phyloP scores from a whole-genome alignment of 495 filamentous ascomycete genomes.

The Aspergillus coremiiformis region DNA sequence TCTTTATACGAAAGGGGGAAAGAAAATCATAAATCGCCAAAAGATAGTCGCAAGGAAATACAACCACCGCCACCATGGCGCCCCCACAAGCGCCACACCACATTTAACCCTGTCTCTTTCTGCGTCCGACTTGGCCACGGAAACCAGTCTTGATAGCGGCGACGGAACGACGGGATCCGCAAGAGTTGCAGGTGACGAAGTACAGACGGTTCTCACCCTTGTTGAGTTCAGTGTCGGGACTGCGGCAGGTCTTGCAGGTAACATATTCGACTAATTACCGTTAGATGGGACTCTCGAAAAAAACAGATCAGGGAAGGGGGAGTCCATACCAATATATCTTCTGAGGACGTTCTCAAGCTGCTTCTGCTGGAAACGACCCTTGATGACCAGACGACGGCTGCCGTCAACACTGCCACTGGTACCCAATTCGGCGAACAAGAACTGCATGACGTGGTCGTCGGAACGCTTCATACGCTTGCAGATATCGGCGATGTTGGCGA shows the following conservation, averaged over 20 bases:
- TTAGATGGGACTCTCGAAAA: constrained; percentile 9
- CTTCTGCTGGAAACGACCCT: constrained; percentile 97
- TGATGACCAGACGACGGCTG: constrained; percentile 88
- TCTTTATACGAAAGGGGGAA: constrained; percentile 10
- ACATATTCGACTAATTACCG: constrained; percentile 77
- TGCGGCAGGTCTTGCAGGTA: constrained; percentile 94
- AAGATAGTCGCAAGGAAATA: constrained; percentile 17
- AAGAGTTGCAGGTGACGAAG: constrained; percentile 80
- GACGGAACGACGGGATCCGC: constrained; percentile 83
- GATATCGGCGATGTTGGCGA: constrained; percentile 93
- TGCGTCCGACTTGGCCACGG: constrained; percentile 95
- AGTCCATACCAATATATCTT: constrained; percentile 78
- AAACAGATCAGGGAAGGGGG: not conserved
- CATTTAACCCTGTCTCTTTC: constrained; percentile 53
- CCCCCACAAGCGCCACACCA: constrained; percentile 7
- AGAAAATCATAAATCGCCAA: constrained; percentile 11
- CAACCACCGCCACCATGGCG: constrained; percentile 7
- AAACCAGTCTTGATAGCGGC: constrained; percentile 99
- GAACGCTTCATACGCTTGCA: constrained; percentile 92
- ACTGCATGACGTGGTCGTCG: constrained; percentile 94
- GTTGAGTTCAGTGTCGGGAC: constrained; percentile 89
- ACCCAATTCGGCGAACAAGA: constrained; percentile 96
- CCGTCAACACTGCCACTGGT: constrained; percentile 93
- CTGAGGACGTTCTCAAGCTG: constrained; percentile 93
- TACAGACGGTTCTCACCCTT: constrained; percentile 97